A percentile compares a stretch with the other conserved stretches of the same genome.
Evolutionary conservation across 2,329 filamentous ascomycete species (phyloP).

Genomic region (Trichophyton simii): DNA sequence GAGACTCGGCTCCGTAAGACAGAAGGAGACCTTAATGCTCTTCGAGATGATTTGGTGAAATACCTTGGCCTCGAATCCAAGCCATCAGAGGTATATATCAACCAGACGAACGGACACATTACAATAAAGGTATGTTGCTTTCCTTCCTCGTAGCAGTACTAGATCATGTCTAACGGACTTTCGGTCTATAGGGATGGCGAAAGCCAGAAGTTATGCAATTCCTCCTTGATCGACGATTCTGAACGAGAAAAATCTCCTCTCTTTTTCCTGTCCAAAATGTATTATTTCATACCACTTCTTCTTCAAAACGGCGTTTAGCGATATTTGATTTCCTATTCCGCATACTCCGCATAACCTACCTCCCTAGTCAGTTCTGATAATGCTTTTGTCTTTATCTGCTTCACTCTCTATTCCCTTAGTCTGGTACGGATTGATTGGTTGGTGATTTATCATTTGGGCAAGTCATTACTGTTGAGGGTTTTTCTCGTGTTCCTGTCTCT

Average conservation of each 20-base stretch:
- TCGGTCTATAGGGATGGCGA: constrained; percentile 35
- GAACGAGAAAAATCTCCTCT: neutral
- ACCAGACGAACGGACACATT: constrained; percentile 57
- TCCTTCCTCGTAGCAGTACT: no score
- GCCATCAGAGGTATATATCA: constrained; percentile 35
- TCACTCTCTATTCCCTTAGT: neutral
- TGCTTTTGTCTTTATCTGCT: neutral
- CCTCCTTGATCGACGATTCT: constrained; percentile 36
- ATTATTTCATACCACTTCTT: neutral
- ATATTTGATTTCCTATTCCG: neutral
- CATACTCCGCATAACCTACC: neutral
- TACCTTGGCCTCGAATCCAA: constrained; percentile 44
- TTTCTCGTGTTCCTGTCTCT: neutral
- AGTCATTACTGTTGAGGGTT: neutral
- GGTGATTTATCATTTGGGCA: neutral
- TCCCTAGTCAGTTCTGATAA: neutral
- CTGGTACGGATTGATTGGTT: neutral
- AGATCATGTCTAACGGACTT: neutral
- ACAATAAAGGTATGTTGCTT: constrained; percentile 51
- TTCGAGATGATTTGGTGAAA: constrained; percentile 52
- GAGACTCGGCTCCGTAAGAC: constrained; percentile 67
- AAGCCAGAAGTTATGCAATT: constrained; percentile 39
- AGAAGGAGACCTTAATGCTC: constrained; percentile 53
- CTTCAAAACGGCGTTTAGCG: neutral
- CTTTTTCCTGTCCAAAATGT: neutral